Evolutionary conservation across 2,329 filamentous ascomycete genomes (phyloP).

Genomic region (Ceratocystis cacaofunesta): DNA sequence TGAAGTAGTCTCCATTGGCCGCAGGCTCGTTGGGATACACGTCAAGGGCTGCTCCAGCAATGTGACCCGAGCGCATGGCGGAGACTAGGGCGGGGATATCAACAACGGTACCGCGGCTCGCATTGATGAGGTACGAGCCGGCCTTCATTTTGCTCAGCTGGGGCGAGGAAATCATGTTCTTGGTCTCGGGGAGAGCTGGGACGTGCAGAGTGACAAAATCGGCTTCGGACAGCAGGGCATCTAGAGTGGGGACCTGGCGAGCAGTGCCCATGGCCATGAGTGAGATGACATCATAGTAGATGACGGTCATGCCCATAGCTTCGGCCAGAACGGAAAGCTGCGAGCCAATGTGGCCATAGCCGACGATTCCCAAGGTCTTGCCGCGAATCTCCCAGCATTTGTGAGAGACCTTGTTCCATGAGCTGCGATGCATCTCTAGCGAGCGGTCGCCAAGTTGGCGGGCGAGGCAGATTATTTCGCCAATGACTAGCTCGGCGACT

Average conservation of each 20-base stretch:
- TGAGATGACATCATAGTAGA: constrained; percentile 91
- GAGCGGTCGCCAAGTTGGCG: constrained; percentile 88
- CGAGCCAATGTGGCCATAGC: constrained; percentile 93
- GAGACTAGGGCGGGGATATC: constrained; percentile 86
- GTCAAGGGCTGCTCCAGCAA: constrained; percentile 89
- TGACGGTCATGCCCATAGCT: constrained; percentile 94
- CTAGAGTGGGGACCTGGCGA: constrained; percentile 63
- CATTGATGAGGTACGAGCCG: constrained; percentile 90
- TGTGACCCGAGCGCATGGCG: constrained; percentile 68
- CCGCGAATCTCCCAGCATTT: constrained; percentile 97
- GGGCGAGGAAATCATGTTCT: constrained; percentile 69
- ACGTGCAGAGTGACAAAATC: constrained; percentile 95
- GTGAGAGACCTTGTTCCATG: constrained; percentile 94
- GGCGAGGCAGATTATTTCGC: constrained; percentile 79
- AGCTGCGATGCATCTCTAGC: constrained; percentile 82
- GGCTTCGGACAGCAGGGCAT: constrained; percentile 59
- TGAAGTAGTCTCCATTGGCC: constrained; percentile 92
- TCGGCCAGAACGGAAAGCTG: constrained; percentile 92
- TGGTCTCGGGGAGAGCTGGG: constrained; percentile 82
- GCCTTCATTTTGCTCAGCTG: constrained; percentile 83
- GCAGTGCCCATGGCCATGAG: constrained; percentile 89
- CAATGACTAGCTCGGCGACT: constrained; percentile 91
- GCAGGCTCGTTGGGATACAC: constrained; percentile 90
- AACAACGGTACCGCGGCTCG: constrained; percentile 82
- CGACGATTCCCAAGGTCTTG: constrained; percentile 89